A percentile compares a stretch with the other conserved stretches of the same genome.
These are phyloP conservation scores for Suillus variegatus DNA, from an alignment of 768 basidiomycete genomes.

Conservation along the genomic window DNA sequence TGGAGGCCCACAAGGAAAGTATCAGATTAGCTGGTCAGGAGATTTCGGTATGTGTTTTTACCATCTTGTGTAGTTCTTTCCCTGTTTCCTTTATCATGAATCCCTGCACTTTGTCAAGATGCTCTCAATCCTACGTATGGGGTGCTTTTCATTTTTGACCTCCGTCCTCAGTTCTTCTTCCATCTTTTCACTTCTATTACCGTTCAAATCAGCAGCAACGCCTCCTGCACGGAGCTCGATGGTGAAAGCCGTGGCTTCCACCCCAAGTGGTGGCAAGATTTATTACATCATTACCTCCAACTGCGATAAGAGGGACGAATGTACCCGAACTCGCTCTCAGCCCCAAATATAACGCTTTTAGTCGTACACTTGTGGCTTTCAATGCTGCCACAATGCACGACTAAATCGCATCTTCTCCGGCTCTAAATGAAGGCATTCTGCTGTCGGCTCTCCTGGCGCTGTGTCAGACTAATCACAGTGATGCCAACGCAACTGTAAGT, in stretches of 20 bases:
- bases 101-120: slow-evolving; percentile 94
- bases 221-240: slow-evolving; percentile 69
- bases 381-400: slow-evolving; percentile 80
- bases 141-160: slow-evolving; percentile 43
- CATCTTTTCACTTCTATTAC: slow-evolving; percentile 65
- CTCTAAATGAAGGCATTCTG: slow-evolving; percentile 65
- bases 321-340: too few relatives aligned
- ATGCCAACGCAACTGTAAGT: slow-evolving; percentile 52
- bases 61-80: slow-evolving; percentile 52
- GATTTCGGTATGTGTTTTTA: slow-evolving; percentile 70
- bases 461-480: slow-evolving; percentile 48
- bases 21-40: slow-evolving; percentile 91
- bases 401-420: slow-evolving; percentile 62
- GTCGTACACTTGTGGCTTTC: slow-evolving; percentile 75
- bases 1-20: slow-evolving; percentile 83
- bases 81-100: slow-evolving; percentile 92
- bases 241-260: slow-evolving; percentile 74
- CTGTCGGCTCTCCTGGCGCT: slow-evolving; percentile 66
- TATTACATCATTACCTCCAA: slow-evolving; percentile 63
- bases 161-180: slow-evolving; percentile 51
- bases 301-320: slow-evolving; percentile 43
- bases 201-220: slow-evolving; percentile 77
- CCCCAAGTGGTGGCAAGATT: slow-evolving; percentile 72
- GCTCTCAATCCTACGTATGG: slow-evolving; percentile 80
- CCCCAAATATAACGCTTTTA: too few relatives aligned